These are phyloP conservation scores for Zasmidium citrigriseum DNA, from an alignment of 2,329 filamentous ascomycete species.

Conservation along the genomic window DNA sequence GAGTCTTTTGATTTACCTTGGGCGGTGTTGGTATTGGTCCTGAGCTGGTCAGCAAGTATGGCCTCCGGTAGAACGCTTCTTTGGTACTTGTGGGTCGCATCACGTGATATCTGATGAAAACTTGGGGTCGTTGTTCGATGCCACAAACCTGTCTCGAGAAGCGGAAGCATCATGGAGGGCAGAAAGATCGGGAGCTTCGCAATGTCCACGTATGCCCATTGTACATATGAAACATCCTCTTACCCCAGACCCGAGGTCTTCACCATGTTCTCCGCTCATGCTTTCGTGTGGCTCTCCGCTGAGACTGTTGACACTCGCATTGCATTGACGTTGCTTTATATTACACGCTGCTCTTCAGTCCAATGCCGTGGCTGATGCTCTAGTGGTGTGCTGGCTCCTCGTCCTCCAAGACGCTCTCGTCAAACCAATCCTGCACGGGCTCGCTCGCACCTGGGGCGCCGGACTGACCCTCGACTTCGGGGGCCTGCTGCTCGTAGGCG, in stretches of 20 bases:
- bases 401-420: constrained; percentile 32
- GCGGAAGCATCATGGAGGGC: no score
- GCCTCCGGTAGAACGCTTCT: no score
- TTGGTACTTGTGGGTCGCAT: no score
- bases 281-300: background rate
- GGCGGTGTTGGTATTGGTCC: no score
- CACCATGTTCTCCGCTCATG: background rate
- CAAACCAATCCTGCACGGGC: constrained; percentile 67
- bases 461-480: constrained; percentile 90
- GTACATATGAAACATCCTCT: background rate
- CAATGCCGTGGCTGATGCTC: background rate
- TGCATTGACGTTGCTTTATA: constrained; percentile 8
- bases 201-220: background rate
- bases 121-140: no score
- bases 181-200: background rate
- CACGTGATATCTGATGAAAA: no score
- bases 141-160: no score
- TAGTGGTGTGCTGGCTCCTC: constrained; percentile 25
- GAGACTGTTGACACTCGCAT: background rate
- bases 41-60: no score
- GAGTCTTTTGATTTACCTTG: no score
- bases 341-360: constrained; percentile 10
- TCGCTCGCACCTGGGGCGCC: constrained; percentile 61
- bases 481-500: constrained; percentile 90
- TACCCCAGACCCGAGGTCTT: background rate